Conservation (phyloP, 2,329 filamentous ascomycete genomes). For the Simplicillium sp. region DNA sequence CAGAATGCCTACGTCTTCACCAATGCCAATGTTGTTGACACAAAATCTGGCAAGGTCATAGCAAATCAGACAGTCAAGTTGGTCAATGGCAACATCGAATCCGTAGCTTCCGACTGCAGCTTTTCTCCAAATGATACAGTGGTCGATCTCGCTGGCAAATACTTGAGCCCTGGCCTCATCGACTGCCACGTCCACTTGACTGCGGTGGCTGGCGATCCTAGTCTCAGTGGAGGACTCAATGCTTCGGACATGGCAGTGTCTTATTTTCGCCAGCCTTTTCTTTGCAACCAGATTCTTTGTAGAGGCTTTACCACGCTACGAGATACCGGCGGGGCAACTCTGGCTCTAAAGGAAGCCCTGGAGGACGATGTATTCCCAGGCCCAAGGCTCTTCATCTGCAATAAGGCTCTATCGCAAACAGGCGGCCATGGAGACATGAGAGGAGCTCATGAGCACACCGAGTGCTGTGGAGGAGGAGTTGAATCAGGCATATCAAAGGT, state of each 20-base stretch:
- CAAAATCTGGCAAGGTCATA: conserved; percentile 20
- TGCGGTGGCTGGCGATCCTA: conserved; percentile 17
- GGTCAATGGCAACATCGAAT: conserved; percentile 21
- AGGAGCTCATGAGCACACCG: conserved; percentile 39
- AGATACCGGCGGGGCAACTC: conserved; percentile 46
- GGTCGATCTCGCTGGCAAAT: conserved; percentile 16
- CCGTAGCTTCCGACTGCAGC: conserved; percentile 7
- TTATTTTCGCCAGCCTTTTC: conserved; percentile 35
- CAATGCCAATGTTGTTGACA: conserved; percentile 34
- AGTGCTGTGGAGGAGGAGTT: conserved; percentile 36
- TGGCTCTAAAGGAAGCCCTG: conserved; percentile 46
- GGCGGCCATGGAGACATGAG: conserved; percentile 48
- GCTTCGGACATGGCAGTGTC: conserved; percentile 23
- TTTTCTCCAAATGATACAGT: conserved; percentile 3
- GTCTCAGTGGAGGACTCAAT: conserved; percentile 13
- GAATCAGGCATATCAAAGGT: conserved; percentile 28
- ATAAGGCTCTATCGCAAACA: conserved; percentile 44
- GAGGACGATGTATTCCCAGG: conserved; percentile 45
- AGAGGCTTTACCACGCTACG: conserved; percentile 50
- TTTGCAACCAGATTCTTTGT: conserved; percentile 38
- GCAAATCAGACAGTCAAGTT: conserved; percentile 21
- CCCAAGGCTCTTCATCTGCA: conserved; percentile 45
- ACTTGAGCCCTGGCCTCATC: conserved; percentile 21
- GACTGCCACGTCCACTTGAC: conserved; percentile 23
- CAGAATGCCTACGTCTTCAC: conserved; percentile 24